Evolutionary conservation across 352 stramenopile species (phyloP), one percentile per base, ranked within the genome.

Genomic region (Globisporangium irregulare): DNA sequence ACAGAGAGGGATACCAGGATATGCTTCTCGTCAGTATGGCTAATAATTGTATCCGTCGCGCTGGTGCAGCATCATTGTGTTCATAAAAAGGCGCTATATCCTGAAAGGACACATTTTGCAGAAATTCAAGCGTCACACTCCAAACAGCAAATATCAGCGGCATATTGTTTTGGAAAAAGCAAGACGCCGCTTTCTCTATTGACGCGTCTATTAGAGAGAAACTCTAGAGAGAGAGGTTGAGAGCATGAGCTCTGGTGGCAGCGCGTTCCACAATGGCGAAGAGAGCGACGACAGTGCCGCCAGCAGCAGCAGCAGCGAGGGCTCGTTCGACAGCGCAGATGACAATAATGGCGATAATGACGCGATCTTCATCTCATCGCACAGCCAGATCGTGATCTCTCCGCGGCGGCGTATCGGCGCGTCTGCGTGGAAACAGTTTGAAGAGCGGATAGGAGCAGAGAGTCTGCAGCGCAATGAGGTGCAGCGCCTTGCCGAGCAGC

Each of bases 381-480:
- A 73, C 68, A 89, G 80, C 58, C 69, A 75, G 34, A 86, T 88
- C 60, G 67, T 91, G 51, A 85, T 91, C 74, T 91, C 82, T 14
- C 82, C 82, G 12, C 67, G 76, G 2, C 79, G 71, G 14, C 50
- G 51, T 34, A 36, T 70, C 36, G 38, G 60, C 3, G 18, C 55
- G 18, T 74, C 71, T 20, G 27, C 65, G 51, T 77, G 66, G 66
- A 38, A 59, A 7, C 53, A 69, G 27, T 34, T 71, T 0, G 66
- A 65, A 22, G 54, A 62, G 43, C 58, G 41, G 18, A 29, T 69
- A 20, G 15, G 27, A 29, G 9, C 14, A 27, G 50, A 8, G 2
- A 27, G 14, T n/a, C 29, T 29, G 29, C 12, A 24, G 32, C 43
- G 29, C 29, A 32, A 1, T 36, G 72, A 72, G 20, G 51, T 36